Evolutionary conservation across 1,139 yeast species (phyloP).

Genomic region (Yamadazyma sp.): DNA sequence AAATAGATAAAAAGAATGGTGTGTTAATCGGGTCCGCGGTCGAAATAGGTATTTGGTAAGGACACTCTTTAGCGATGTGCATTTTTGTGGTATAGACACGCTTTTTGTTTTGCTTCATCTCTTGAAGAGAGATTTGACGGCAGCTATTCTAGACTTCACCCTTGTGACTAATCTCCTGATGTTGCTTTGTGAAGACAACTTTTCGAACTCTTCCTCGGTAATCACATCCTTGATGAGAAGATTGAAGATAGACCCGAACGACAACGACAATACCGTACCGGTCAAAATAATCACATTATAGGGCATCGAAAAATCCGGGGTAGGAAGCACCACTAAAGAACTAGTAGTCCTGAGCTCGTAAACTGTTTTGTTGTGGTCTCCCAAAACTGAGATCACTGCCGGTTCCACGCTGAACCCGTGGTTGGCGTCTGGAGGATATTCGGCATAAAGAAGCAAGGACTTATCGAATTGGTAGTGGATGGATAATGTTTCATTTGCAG

Average conservation of each 20-base stretch:
- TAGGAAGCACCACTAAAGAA: constrained; percentile 79
- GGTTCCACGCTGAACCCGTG: constrained; percentile 96
- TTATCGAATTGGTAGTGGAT: constrained; percentile 84
- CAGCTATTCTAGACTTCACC: constrained; percentile 5
- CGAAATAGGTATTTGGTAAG: not conserved
- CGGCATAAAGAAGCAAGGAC: constrained; percentile 78
- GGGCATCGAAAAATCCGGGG: constrained; percentile 99
- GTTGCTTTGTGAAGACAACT: constrained; percentile 25
- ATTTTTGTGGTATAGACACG: not conserved
- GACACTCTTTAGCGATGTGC: no score
- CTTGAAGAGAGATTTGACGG: constrained; percentile 5
- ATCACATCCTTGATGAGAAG: constrained; percentile 73
- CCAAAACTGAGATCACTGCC: constrained; percentile 65
- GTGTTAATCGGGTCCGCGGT: not conserved
- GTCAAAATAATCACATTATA: constrained; percentile 94
- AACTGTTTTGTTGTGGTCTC: constrained; percentile 18
- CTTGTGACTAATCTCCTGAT: constrained; percentile 19
- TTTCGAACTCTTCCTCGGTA: constrained; percentile 74
- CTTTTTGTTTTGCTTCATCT: not conserved
- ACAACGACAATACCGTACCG: constrained; percentile 88
- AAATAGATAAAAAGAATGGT: not conserved
- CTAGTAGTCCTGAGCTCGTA: constrained; percentile 83
- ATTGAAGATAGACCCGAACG: constrained; percentile 86
- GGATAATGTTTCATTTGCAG: constrained; percentile 62
- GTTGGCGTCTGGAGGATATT: constrained; percentile 98